These are phyloP conservation scores for Populus ilicifolia DNA, from an alignment of 345 rosid genomes.

Conservation along the genomic window DNA sequence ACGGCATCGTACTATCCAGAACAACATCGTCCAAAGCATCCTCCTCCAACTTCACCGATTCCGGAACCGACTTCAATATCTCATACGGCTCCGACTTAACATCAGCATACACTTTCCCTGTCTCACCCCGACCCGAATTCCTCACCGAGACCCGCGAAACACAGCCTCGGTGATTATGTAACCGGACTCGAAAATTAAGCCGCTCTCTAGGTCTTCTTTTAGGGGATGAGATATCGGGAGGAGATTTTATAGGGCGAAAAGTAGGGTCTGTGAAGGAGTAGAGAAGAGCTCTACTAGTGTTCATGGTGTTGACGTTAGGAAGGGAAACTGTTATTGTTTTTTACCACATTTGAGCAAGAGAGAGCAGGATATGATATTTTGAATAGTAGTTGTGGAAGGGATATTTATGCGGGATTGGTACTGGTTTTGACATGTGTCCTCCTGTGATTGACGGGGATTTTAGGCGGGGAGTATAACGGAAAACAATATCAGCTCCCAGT, in stretches of 20 bases:
- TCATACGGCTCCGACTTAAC: slow-evolving; percentile 38
- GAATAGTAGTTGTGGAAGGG: slow-evolving; percentile 13
- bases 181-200: slow-evolving; percentile 24
- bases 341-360: slow-evolving; percentile 23
- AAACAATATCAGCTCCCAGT: background rate
- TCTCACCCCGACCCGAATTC: slow-evolving; percentile 27
- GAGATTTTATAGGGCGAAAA: slow-evolving; percentile 24
- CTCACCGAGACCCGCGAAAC: slow-evolving; percentile 46
- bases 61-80: slow-evolving; percentile 22
- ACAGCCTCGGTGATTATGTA: slow-evolving; percentile 16
- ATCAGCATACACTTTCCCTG: slow-evolving; percentile 33
- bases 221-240: slow-evolving; percentile 25
- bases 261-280: slow-evolving; percentile 43
- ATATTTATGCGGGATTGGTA: slow-evolving; percentile 46
- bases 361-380: background rate
- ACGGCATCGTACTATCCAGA: slow-evolving; percentile 32
- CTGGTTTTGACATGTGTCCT: slow-evolving; percentile 49
- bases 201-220: slow-evolving; percentile 14
- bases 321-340: background rate
- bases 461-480: slow-evolving; percentile 2
- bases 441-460: background rate
- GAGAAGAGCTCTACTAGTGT: slow-evolving; percentile 45
- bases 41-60: slow-evolving; percentile 33
- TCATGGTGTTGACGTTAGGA: slow-evolving; percentile 44
- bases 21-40: slow-evolving; percentile 28